phyloP scores from a whole-genome alignment of 2,329 filamentous ascomycete genomes.

The Botrytis paeoniae region DNA sequence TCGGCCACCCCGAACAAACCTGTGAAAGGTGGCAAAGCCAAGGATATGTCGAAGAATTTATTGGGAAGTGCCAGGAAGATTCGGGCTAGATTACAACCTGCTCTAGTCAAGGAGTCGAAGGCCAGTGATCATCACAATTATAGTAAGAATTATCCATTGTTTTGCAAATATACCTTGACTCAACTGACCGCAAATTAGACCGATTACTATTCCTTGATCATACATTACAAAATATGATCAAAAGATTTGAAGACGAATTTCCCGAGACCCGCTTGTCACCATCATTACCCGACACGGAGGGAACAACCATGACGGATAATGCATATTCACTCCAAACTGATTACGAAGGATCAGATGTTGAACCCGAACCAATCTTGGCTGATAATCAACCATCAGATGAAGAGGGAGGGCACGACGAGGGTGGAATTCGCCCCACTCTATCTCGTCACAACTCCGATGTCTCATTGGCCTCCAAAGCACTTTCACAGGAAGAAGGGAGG shows the following conservation, averaged over 20 bases:
- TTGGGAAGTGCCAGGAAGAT: constrained; percentile 88
- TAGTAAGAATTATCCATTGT: constrained; percentile 51
- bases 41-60: constrained; percentile 90
- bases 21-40: constrained; percentile 61
- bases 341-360: constrained; percentile 27
- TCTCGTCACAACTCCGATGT: constrained; percentile 63
- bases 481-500: constrained; percentile 66
- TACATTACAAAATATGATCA: constrained; percentile 87
- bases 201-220: constrained; percentile 83
- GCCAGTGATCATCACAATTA: constrained; percentile 72
- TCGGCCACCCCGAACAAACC: constrained; percentile 44
- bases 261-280: constrained; percentile 68
- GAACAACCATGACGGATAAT: neutral
- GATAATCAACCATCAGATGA: constrained; percentile 39
- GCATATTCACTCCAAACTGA: constrained; percentile 22
- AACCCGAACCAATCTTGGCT: constrained; percentile 29
- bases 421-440: constrained; percentile 42
- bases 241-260: constrained; percentile 93
- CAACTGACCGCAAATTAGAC: constrained; percentile 44
- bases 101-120: constrained; percentile 71
- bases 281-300: constrained; percentile 22
- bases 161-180: neutral
- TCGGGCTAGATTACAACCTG: constrained; percentile 75
- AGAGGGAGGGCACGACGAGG: constrained; percentile 41
- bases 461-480: constrained; percentile 62